Evolutionary conservation across 1,284 basidiomycete genomes (phyloP).

Genomic region (Gomphus bonarii): DNA sequence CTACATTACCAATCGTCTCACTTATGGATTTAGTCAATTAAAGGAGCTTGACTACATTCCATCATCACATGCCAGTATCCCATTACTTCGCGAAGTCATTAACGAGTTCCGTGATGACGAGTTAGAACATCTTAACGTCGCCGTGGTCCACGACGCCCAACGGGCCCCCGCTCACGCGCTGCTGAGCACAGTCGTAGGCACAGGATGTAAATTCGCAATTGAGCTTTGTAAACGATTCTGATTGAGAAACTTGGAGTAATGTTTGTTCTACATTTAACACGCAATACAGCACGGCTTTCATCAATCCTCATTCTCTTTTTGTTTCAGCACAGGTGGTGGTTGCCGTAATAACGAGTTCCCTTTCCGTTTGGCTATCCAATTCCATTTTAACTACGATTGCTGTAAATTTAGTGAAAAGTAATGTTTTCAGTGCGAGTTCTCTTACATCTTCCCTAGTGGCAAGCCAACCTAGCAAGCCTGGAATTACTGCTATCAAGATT

Average conservation of each 20-base stretch:
- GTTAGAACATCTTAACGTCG: constrained; percentile 87
- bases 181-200: constrained; percentile 75
- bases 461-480: constrained; percentile 29
- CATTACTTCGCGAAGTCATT: constrained; percentile 67
- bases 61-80: constrained; percentile 67
- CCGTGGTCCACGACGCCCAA: constrained; percentile 84
- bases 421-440: constrained; percentile 17
- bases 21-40: constrained; percentile 47
- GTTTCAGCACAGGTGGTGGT: constrained; percentile 11
- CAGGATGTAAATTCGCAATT: constrained; percentile 86
- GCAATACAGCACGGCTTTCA: constrained; percentile 15
- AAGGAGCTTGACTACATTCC: constrained; percentile 54
- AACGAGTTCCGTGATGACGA: constrained; percentile 91
- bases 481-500: constrained; percentile 36
- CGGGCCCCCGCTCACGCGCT: constrained; percentile 88
- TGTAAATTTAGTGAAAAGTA: constrained; percentile 13
- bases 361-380: constrained; percentile 28
- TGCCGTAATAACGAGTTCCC: constrained; percentile 23
- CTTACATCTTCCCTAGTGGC: constrained; percentile 17
- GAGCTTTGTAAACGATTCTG: constrained; percentile 77
- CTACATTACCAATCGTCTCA: constrained; percentile 1
- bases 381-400: constrained; percentile 27
- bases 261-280: background rate
- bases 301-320: constrained; percentile 8
- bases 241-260: constrained; percentile 14